Percentiles rank a stretch among this genome's conserved stretches.
These are phyloP conservation scores for Boletus reticuloceps DNA, from an alignment of 768 basidiomycete genomes.

Conservation along the genomic window DNA sequence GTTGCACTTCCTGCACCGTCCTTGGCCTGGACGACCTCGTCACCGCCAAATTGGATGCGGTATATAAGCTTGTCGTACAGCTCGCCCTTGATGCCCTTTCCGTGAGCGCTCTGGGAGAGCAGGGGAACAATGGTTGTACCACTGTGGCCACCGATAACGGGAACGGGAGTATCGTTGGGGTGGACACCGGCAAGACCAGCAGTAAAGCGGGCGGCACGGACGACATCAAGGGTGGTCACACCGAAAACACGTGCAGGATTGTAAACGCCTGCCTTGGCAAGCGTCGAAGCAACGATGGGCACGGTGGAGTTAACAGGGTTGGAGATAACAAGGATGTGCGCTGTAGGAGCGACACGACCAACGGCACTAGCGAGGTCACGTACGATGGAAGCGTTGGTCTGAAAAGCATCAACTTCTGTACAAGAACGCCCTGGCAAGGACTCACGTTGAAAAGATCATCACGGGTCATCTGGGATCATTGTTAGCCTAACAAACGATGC, in stretches of 20 bases:
- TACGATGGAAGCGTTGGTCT: constrained; percentile 98
- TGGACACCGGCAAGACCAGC: constrained; percentile 61
- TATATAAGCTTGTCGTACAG: constrained; percentile 75
- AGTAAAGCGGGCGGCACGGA: constrained; percentile 92
- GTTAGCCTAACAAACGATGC: constrained; percentile 23
- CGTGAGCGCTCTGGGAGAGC: constrained; percentile 75
- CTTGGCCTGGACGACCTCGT: constrained; percentile 98
- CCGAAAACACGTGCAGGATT: constrained; percentile 89
- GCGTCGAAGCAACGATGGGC: constrained; percentile 90
- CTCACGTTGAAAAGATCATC: constrained; percentile 94
- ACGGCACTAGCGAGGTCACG: constrained; percentile 91
- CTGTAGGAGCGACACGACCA: constrained; percentile 82
- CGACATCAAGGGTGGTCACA: constrained; percentile 97
- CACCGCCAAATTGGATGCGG: constrained; percentile 95
- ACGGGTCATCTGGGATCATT: constrained; percentile 78
- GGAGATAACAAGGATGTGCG: constrained; percentile 95
- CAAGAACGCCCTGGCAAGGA: constrained; percentile 5
- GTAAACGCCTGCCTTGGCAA: constrained; percentile 90
- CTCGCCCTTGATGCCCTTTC: constrained; percentile 74
- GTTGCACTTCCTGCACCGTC: constrained; percentile 78
- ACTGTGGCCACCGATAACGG: constrained; percentile 94
- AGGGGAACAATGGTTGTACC: constrained; percentile 98
- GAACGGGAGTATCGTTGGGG: constrained; percentile 67
- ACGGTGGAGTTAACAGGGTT: constrained; percentile 99
- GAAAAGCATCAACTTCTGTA: background rate